Evolutionary conservation across 148 eudicot species (phyloP).

Genomic region (Polygonum maritimum): DNA sequence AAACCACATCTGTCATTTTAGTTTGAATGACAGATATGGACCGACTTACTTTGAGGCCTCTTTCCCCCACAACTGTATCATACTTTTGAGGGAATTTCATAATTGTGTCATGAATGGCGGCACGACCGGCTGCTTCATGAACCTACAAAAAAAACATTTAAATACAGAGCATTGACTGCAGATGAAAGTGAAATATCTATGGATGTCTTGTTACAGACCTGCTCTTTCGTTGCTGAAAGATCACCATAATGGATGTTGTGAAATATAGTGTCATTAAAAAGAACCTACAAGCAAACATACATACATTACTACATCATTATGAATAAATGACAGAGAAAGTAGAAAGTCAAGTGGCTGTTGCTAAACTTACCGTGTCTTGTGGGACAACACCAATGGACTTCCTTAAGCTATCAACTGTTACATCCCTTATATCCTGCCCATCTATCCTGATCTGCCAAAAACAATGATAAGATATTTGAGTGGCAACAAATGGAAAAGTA

Average conservation of each 20-base stretch:
- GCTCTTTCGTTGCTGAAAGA: slow-evolving; percentile 58
- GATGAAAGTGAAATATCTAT: neutral
- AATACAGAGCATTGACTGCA: neutral
- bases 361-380: slow-evolving; percentile 58
- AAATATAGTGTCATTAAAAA: slow-evolving; percentile 87
- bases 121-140: slow-evolving; percentile 69
- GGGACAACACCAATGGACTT: slow-evolving; percentile 86
- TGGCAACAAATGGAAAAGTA: neutral
- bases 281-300: slow-evolving; percentile 44
- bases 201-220: slow-evolving; percentile 33
- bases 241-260: slow-evolving; percentile 77
- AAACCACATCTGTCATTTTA: neutral
- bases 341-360: neutral
- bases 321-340: neutral
- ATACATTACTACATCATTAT: neutral
- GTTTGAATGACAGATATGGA: neutral
- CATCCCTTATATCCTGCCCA: slow-evolving; percentile 69
- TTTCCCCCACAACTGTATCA: slow-evolving; percentile 84
- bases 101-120: slow-evolving; percentile 90
- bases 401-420: slow-evolving; percentile 77
- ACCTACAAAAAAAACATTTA: slow-evolving; percentile 31
- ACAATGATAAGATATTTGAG: neutral
- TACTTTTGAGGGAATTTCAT: slow-evolving; percentile 88
- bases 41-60: slow-evolving; percentile 67
- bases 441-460: slow-evolving; percentile 64